phyloP scores from a whole-genome alignment of 2,329 filamentous ascomycete genomes.

The Aspergillus sp. region DNA sequence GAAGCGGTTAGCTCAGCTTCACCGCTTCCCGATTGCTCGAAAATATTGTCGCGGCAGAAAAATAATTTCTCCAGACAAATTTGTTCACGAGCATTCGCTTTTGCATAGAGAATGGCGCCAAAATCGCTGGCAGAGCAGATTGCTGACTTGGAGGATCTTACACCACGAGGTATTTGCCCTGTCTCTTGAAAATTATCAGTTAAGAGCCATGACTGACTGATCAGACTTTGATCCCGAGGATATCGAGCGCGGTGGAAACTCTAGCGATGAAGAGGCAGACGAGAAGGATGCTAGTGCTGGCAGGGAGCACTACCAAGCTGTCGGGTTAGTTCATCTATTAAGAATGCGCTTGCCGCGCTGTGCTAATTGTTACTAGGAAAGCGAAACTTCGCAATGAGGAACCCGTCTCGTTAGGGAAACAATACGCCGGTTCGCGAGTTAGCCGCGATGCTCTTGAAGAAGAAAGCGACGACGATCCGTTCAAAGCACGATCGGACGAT shows the following conservation, averaged over 20 bases:
- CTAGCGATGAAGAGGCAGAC: constrained; percentile 54
- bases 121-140: constrained; percentile 63
- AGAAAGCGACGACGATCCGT: constrained; percentile 53
- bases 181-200: background rate
- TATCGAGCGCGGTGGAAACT: constrained; percentile 55
- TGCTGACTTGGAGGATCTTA: constrained; percentile 61
- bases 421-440: constrained; percentile 76
- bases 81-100: background rate
- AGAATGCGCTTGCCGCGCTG: background rate
- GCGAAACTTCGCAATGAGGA: constrained; percentile 79
- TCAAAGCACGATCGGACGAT: constrained; percentile 37
- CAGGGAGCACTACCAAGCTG: constrained; percentile 81
- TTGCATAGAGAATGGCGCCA: constrained; percentile 29
- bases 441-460: constrained; percentile 66
- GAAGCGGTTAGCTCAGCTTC: background rate
- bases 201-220: background rate
- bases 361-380: constrained; percentile 54
- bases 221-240: constrained; percentile 81
- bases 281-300: constrained; percentile 56
- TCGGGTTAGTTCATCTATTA: constrained; percentile 55
- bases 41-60: constrained; percentile 20
- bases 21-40: constrained; percentile 19
- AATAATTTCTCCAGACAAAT: constrained; percentile 16
- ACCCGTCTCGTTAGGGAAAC: constrained; percentile 67
- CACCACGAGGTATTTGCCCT: constrained; percentile 58